Evolutionary conservation across 148 eudicot genomes (phyloP).

Genomic region (Selenicereus undatus): DNA sequence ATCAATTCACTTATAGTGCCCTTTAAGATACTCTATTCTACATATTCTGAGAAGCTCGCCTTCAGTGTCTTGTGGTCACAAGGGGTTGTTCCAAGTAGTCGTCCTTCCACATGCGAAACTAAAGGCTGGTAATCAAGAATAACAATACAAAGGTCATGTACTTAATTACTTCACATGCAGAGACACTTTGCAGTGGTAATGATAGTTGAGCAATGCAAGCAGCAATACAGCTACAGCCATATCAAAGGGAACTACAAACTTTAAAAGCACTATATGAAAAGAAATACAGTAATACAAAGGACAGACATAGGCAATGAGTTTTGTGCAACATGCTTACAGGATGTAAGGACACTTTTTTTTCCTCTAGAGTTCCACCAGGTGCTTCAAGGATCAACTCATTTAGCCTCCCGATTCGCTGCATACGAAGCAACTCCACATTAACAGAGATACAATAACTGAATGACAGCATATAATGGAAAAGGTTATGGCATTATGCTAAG

Average conservation of each 20-base stretch:
- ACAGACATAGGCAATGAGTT: background rate
- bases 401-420: background rate
- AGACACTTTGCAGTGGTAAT: background rate
- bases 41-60: background rate
- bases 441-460: background rate
- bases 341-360: background rate
- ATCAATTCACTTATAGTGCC: background rate
- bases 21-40: background rate
- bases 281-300: background rate
- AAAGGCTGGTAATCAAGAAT: background rate
- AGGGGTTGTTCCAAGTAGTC: background rate
- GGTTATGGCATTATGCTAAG: background rate
- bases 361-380: background rate
- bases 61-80: background rate
- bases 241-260: background rate
- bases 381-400: background rate
- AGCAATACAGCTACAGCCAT: background rate
- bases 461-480: background rate
- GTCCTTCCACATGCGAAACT: background rate
- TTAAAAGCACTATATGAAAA: background rate
- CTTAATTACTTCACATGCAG: background rate
- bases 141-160: background rate
- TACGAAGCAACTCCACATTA: slow-evolving; percentile 1
- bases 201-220: background rate
- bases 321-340: background rate